Percentiles rank a stretch among this genome's conserved stretches.
Conservation (phyloP, 1,284 basidiomycete genomes). For the Cutaneotrichosporon cavernicola region DNA sequence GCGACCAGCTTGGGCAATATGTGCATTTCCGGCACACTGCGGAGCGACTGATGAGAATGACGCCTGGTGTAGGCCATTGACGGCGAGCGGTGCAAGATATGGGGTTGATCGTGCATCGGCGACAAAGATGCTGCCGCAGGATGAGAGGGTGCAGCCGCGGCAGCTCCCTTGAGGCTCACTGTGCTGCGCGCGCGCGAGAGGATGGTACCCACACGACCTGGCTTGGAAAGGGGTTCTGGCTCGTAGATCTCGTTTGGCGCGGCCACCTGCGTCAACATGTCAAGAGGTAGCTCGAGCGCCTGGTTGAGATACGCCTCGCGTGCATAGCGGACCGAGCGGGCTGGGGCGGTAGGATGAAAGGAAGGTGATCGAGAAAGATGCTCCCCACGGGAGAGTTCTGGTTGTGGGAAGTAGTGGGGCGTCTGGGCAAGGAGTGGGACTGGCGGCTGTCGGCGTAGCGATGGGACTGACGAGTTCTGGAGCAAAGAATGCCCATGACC, state of each 20-base stretch:
- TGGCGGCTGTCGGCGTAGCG: slow-evolving; percentile 5
- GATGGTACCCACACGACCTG: background rate
- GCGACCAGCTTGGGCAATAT: background rate
- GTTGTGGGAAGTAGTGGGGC: background rate
- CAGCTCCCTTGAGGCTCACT: background rate
- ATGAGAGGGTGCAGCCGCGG: background rate
- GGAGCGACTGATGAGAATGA: slow-evolving; percentile 5
- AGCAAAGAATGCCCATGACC: background rate
- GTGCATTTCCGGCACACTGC: slow-evolving; percentile 6
- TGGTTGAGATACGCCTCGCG: slow-evolving; percentile 42
- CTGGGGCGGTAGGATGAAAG: background rate
- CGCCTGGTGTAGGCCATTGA: background rate
- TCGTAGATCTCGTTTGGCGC: slow-evolving; percentile 1
- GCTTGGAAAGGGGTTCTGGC: too few species aligned
- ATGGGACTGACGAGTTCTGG: background rate
- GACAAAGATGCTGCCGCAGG: background rate
- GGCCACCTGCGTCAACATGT: slow-evolving; percentile 33
- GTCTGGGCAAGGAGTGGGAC: slow-evolving; percentile 15
- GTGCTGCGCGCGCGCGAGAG: background rate
- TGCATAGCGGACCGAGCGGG: slow-evolving; percentile 21
- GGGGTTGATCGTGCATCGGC: background rate
- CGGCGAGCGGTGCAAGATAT: background rate
- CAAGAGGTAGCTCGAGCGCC: slow-evolving; percentile 38
- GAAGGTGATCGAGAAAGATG: slow-evolving; percentile 6
- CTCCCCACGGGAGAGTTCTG: slow-evolving; percentile 12